Conservation (phyloP, 2,329 filamentous ascomycete genomes). For the Botryotinia convoluta region DNA sequence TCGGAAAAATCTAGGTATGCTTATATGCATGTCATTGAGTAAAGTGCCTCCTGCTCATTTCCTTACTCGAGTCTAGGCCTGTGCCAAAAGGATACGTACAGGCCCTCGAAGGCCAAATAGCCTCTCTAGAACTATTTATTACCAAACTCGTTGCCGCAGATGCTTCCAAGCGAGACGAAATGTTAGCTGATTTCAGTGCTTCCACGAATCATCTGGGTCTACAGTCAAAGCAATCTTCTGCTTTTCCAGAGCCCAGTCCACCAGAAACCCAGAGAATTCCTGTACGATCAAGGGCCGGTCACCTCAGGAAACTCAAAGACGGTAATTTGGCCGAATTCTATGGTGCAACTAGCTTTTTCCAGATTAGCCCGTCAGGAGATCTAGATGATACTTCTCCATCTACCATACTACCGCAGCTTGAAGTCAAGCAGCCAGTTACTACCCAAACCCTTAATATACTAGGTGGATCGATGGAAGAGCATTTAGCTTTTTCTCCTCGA, state of each 20-base stretch:
- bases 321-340: conserved; percentile 48
- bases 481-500: conserved; percentile 42
- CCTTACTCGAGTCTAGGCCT: conserved; percentile 38
- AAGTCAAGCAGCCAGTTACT: too few species aligned
- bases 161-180: conserved; percentile 42
- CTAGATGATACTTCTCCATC: conserved; percentile 18
- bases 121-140: conserved; percentile 47
- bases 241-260: conserved; percentile 7
- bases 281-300: conserved; percentile 40
- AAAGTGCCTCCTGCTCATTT: background rate
- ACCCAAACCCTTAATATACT: background rate
- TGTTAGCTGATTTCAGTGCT: conserved; percentile 42
- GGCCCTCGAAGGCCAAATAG: conserved; percentile 48
- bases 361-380: conserved; percentile 35
- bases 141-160: conserved; percentile 45
- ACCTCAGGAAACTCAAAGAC: conserved; percentile 41
- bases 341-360: conserved; percentile 49
- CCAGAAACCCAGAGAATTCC: conserved; percentile 27
- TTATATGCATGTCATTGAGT: background rate
- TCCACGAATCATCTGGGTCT: conserved; percentile 22
- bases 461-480: background rate
- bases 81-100: conserved; percentile 48
- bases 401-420: background rate
- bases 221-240: conserved; percentile 8
- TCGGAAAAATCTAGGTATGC: conserved; percentile 45